Evolutionary conservation across 2,329 filamentous ascomycete genomes (phyloP), one percentile per base, ranked within the genome.

Genomic region (Pseudopithomyces maydicus): DNA sequence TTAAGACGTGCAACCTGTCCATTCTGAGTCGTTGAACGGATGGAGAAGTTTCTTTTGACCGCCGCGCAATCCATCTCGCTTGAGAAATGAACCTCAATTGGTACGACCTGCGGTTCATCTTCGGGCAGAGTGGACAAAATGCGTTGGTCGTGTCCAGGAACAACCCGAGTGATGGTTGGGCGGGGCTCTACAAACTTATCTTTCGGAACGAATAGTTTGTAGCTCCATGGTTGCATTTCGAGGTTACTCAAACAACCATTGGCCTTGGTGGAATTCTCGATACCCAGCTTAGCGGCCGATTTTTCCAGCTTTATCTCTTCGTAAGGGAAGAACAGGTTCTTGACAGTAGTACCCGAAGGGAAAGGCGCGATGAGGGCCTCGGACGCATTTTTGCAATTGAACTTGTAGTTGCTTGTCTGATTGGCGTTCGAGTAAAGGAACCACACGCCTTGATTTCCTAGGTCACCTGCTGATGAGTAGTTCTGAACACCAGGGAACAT

Each of bases 261-360:
- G 42, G 84, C 76, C 12, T 78, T 78, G 38, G 32, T 51, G 7
- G 59, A 65, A 29, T 52, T 54, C 6, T 66, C 64, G 23, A 66
- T 51, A 10, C 49, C 58, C 7, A 85, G 77, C 29, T 74, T 75
- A 4, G 77, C 70, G 1, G 77, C 69, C 1, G 84, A 82, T 1
- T 71, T 67, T 47, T 78, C 77, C n/a, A 89, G 74, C 0, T 73
- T 80, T 55, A 82, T 75, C 58, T 85, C 80, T 22, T 86, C 84
- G 62, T 84, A 86, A 0, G 86, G 85, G 65, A 83, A 84, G 68
- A 89, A 87, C 12, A 89, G 67, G 63, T 88, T 88, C 66, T 83
- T 85, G 58, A 89, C 85, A 1, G 78, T 83, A 1, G 80, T 83
- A 12, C 80, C 82, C 2, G 73, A 68, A 12, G 78, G 74, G 55